phyloP scores from a whole-genome alignment of 2,329 filamentous ascomycete genomes.

The Botrytis porri region DNA sequence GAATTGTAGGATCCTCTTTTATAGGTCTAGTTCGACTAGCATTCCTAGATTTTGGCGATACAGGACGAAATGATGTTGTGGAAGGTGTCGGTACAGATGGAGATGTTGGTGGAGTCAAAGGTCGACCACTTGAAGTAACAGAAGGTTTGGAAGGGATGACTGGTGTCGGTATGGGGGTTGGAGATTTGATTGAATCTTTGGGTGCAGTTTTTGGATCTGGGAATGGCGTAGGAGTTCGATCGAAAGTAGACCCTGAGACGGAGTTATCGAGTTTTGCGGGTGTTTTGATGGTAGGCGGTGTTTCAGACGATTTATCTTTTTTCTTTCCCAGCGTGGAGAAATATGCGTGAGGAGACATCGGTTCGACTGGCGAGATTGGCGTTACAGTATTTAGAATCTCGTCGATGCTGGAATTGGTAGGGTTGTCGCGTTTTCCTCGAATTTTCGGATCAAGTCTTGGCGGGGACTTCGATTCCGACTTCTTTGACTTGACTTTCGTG shows the following conservation, averaged over 20 bases:
- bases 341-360: not conserved
- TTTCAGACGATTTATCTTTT: not conserved
- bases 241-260: not conserved
- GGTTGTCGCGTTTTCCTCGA: not conserved
- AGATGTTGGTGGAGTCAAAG: not conserved
- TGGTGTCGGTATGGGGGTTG: not conserved
- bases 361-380: not conserved
- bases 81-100: not conserved
- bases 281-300: not conserved
- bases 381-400: not conserved
- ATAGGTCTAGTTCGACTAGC: not conserved
- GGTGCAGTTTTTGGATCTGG: not conserved
- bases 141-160: not conserved
- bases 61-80: not conserved
- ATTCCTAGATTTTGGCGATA: conserved; percentile 3
- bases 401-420: not conserved
- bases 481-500: not conserved
- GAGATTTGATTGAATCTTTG: not conserved
- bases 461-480: not conserved
- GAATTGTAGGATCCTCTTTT: not conserved
- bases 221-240: not conserved
- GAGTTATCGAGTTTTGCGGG: not conserved
- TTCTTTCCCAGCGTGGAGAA: not conserved
- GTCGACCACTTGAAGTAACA: not conserved
- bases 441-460: not conserved